A percentile compares a stretch with the other conserved stretches of the same genome.
phyloP scores from a whole-genome alignment of 2,329 filamentous ascomycete genomes.

The Pseudocercospora pini-densiflorae region DNA sequence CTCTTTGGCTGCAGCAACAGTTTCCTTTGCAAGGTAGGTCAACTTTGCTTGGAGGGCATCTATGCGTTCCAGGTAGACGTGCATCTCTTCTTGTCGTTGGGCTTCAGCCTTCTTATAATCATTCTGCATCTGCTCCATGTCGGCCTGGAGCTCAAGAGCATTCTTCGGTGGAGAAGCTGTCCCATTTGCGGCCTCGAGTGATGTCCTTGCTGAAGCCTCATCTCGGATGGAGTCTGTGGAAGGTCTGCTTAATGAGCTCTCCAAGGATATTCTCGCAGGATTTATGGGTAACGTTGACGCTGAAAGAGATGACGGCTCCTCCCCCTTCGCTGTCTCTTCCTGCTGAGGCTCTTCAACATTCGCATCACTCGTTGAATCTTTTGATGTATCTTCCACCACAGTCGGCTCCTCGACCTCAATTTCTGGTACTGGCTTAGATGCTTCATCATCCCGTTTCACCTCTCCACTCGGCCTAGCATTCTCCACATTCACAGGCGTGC shows the following conservation, averaged over 20 bases:
- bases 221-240: conserved; percentile 27
- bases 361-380: conserved; percentile 5
- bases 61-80: conserved; percentile 83
- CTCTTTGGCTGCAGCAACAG: conserved; percentile 74
- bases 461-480: conserved; percentile 53
- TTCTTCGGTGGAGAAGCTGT: conserved; percentile 31
- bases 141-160: conserved; percentile 46
- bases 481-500: conserved; percentile 56
- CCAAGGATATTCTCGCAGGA: conserved; percentile 38
- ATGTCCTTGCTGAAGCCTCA: conserved; percentile 18
- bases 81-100: conserved; percentile 78
- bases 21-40: conserved; percentile 81
- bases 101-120: conserved; percentile 56
- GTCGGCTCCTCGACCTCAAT: conserved; percentile 23
- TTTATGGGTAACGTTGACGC: conserved; percentile 42
- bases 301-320: conserved; percentile 29
- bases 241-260: conserved; percentile 29
- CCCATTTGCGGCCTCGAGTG: conserved; percentile 32
- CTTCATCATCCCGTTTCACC: conserved; percentile 42
- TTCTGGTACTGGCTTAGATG: conserved; percentile 31
- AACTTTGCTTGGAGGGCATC: conserved; percentile 92
- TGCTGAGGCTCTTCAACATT: conserved; percentile 10
- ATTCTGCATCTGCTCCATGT: conserved; percentile 55
- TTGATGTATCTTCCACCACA: conserved; percentile 9
- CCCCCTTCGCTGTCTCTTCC: neutral